These are phyloP conservation scores for Turritis glabra DNA, from an alignment of 345 rosid genomes.

Conservation along the genomic window DNA sequence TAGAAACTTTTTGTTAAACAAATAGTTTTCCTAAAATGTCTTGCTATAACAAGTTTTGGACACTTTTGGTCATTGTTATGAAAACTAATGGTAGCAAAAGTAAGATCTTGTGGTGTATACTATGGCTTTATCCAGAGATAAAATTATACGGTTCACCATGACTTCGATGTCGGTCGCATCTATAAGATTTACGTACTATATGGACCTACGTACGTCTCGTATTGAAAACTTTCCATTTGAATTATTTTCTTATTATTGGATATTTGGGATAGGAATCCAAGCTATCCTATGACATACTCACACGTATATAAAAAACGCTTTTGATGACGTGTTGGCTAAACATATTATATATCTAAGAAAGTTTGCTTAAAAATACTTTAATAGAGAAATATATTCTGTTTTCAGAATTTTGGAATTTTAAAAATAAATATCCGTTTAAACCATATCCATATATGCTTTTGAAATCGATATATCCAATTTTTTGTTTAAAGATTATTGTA, in stretches of 20 bases:
- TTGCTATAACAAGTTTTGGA: neutral
- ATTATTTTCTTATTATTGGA: constrained; percentile 2
- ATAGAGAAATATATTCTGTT: neutral
- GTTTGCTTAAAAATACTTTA: neutral
- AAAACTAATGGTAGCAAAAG: constrained; percentile 1
- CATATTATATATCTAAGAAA: constrained; percentile 4
- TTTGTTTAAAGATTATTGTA: neutral
- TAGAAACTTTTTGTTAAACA: neutral
- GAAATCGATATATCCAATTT: neutral
- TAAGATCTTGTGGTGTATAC: constrained; percentile 17
- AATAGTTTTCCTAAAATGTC: neutral
- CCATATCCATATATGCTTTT: neutral
- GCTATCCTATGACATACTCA: neutral
- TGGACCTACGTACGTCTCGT: constrained; percentile 37
- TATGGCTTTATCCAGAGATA: constrained; percentile 9
- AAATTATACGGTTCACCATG: constrained; percentile 17
- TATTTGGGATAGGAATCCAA: constrained; percentile 6
- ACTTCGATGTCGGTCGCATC: constrained; percentile 38
- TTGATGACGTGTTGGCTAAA: neutral
- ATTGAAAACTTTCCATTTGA: neutral
- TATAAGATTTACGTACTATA: constrained; percentile 15
- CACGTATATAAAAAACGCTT: neutral
- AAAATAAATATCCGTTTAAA: neutral
- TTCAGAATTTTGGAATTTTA: neutral
- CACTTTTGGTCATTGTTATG: neutral